Evolutionary conservation across 2,329 filamentous ascomycete genomes (phyloP).

Genomic region (Cercospora sp.): DNA sequence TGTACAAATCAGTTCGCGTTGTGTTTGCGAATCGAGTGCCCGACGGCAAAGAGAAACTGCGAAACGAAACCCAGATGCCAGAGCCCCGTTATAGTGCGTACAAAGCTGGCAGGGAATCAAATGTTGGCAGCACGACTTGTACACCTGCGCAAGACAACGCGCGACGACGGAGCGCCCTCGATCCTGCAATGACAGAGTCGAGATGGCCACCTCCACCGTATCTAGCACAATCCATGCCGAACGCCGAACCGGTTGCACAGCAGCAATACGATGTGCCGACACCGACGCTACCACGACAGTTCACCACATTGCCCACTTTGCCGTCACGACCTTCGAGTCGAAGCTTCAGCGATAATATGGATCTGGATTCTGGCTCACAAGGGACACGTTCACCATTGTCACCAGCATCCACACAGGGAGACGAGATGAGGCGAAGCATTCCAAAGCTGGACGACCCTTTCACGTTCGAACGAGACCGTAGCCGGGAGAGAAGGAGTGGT

Average conservation of each 20-base stretch:
- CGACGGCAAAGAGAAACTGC: conserved; percentile 88
- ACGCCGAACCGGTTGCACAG: conserved; percentile 30
- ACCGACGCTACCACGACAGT: conserved; percentile 32
- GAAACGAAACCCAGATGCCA: conserved; percentile 84
- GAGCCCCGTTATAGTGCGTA: conserved; percentile 85
- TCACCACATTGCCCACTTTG: conserved; percentile 28
- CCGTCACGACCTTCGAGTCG: conserved; percentile 35
- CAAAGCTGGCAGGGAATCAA: conserved; percentile 60
- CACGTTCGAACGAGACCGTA: conserved; percentile 33
- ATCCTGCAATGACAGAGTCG: conserved; percentile 12
- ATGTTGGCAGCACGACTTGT: conserved; percentile 26
- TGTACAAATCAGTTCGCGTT: conserved; percentile 89
- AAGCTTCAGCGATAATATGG: conserved; percentile 32
- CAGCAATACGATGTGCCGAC: conserved; percentile 26
- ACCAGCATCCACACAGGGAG: conserved; percentile 15
- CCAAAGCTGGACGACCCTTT: conserved; percentile 27
- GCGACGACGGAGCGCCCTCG: conserved; percentile 24
- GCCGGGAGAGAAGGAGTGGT: conserved; percentile 68
- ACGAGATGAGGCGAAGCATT: conserved; percentile 11
- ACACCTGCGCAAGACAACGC: conserved; percentile 18
- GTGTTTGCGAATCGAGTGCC: conserved; percentile 97
- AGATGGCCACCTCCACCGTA: conserved; percentile 14
- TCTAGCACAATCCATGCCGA: conserved; percentile 30
- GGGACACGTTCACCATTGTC: conserved; percentile 26
- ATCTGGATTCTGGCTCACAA: conserved; percentile 29